Base-by-base conservation (phyloP, 306 rosid genomes). In the Gastrolobium villosum region DNA sequence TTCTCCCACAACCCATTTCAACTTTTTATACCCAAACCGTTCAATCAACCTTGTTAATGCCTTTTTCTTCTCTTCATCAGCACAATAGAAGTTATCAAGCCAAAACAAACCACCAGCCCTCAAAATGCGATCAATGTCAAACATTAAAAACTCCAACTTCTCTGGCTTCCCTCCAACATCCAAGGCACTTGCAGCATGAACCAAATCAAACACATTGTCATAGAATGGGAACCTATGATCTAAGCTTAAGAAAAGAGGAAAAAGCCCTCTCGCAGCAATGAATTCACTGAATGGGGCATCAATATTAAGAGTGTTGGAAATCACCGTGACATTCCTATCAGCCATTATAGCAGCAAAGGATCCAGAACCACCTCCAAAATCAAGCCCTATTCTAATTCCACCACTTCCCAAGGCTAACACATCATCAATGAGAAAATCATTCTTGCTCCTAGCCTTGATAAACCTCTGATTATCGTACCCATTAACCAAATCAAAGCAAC, bases 1-100 rank as follows among this genome's bases (percentile, higher is more conserved):
- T 78, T 94, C 96, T 59, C 97, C 98, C 45, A 87, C 90, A 39
- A 87, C 98, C 99, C 98, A 95, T 76, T 95, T 95, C 81, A 93
- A 88, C 83, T 89, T 95, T 10, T 87, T 93, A 78, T 89, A 95
- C 64, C 99, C 99, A 68, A 92, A 95, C 72, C 83, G 72, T 83
- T 95, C 99, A 3, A 95, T 93, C 87, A 95, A 79, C 77, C 94
- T 84, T 3, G 99, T 92, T 26, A 95, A 65, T 5, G 45, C 92
- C 46, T 45, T 81, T 37, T 91, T 92, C 94, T 80, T 95, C 78
- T 91, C 97, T 26, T 91, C 96, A 81, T 86, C 77, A 4, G 83
- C 82, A 82, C 88, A 91, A 50, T 72, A 89, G 20, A 89, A 88
- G 86, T 91, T 95, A 74, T 95, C 99, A 60, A 95, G 44, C 99